Base-by-base conservation (phyloP, 116 monocot species). In the Zostera marina region DNA sequence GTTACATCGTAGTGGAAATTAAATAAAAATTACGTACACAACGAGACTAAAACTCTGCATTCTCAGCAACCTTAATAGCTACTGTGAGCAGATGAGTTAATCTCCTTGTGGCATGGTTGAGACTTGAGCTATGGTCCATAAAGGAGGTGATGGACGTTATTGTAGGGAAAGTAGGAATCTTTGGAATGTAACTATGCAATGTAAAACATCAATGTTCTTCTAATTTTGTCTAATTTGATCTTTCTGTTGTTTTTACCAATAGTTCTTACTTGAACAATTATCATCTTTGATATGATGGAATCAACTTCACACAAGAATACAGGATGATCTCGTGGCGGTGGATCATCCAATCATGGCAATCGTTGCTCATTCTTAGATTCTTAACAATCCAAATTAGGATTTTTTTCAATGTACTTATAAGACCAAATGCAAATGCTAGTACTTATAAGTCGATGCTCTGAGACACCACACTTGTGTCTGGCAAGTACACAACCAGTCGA, bases 271-370 rank as follows among this genome's bases (percentile, higher is more conserved):
- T 20, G 77, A 80, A 48, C 80, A 85, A 7, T 9, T 11, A 8
- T 75, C 84, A 2, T 69, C 71, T 38, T 25, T 74, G 56, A 79
- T 79, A 52, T 70, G 80, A 72, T 85, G 80, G 61, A 85, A 85
- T 11, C 85, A 62, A 42, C 72, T 85, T 4, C 85, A 47, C 32
- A 80, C 85, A 4, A 80, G 74, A n/a, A n/a, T n/a, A n/a, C 39
- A 85, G 42, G 44, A 85, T 47, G 51, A 80, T 85, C 73, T 77
- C 72, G 45, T 72, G 52, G 80, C 70, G 17, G 54, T 75, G 0
- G 74, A 85, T 85, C 70, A 85, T 75, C 0, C 69, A 74, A 51
- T 70, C 77, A 54, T 85, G 85, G 22, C 85, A 85, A 64, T 85
- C 77, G 8, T 45, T 67, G 47, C 85, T 81, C 1, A 78, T 75